Evolutionary conservation across 2,329 filamentous ascomycete genomes (phyloP).

Genomic region (Curvularia sp.): DNA sequence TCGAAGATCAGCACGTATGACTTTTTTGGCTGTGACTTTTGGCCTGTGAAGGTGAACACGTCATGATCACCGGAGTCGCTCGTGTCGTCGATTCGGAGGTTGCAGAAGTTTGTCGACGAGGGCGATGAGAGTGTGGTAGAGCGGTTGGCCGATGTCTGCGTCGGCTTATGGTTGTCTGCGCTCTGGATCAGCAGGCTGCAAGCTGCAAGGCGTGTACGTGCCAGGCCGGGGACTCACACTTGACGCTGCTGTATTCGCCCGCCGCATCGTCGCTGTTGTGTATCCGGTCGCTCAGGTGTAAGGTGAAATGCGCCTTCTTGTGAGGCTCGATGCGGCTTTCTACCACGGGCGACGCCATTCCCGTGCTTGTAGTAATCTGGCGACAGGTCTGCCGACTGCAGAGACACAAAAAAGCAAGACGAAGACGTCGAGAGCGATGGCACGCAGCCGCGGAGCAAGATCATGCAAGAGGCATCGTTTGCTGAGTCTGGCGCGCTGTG

Average conservation of each 20-base stretch:
- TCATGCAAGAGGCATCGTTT: slow-evolving; percentile 8
- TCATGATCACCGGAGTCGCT: slow-evolving; percentile 38
- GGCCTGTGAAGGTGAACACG: slow-evolving; percentile 53
- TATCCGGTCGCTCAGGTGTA: slow-evolving; percentile 48
- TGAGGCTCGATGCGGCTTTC: slow-evolving; percentile 49
- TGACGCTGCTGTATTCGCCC: slow-evolving; percentile 42
- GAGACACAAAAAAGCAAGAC: background rate
- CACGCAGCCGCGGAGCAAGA: background rate
- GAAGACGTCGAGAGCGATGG: background rate
- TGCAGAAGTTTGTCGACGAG: slow-evolving; percentile 35
- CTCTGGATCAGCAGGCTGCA: slow-evolving; percentile 26
- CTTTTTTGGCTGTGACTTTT: slow-evolving; percentile 42
- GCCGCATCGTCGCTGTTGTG: slow-evolving; percentile 28
- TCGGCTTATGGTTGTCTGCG: slow-evolving; percentile 57
- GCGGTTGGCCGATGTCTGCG: slow-evolving; percentile 40
- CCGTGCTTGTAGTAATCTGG: background rate
- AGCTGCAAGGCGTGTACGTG: background rate
- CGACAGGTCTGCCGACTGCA: background rate
- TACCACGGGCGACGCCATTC: slow-evolving; percentile 50
- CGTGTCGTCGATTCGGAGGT: slow-evolving; percentile 41
- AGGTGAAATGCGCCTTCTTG: slow-evolving; percentile 50
- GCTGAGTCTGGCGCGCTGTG: slow-evolving; percentile 4
- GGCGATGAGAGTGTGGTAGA: slow-evolving; percentile 37
- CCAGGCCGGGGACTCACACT: slow-evolving; percentile 36
- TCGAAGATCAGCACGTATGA: slow-evolving; percentile 74